These are phyloP conservation scores for Termitomyces sp. DNA, from an alignment of 768 basidiomycete genomes.

Conservation along the genomic window DNA sequence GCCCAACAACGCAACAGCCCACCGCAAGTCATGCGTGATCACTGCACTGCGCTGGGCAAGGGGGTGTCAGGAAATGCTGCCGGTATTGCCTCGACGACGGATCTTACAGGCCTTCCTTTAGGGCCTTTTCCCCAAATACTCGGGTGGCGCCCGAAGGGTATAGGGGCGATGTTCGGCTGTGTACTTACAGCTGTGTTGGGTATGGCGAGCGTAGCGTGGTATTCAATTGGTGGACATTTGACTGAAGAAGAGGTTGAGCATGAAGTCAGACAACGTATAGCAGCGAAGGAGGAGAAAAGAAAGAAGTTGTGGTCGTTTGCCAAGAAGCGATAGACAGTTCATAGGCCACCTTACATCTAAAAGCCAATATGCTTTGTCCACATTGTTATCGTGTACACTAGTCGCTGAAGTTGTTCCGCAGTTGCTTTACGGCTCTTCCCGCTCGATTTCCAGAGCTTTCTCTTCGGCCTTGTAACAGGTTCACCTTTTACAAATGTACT, in stretches of 20 bases:
- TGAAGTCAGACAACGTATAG: conserved; percentile 53
- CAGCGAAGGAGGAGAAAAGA: conserved; percentile 44
- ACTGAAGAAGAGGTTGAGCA: conserved; percentile 80
- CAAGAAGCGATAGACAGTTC: neutral
- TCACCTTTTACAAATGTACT: too few relatives aligned
- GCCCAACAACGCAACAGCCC: conserved; percentile 51
- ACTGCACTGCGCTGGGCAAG: conserved; percentile 60
- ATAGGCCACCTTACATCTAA: neutral
- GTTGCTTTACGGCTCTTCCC: neutral
- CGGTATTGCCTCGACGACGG: conserved; percentile 62
- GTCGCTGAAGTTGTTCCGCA: neutral
- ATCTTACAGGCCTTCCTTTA: conserved; percentile 56
- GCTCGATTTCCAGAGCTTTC: neutral
- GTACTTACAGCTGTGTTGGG: conserved; percentile 82
- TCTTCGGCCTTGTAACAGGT: too few relatives aligned
- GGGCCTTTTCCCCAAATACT: conserved; percentile 71
- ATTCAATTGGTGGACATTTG: conserved; percentile 66
- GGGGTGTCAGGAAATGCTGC: conserved; percentile 82
- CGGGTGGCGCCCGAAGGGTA: conserved; percentile 71
- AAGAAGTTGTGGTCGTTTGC: conserved; percentile 8
- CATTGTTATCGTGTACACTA: neutral
- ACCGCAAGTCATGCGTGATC: conserved; percentile 59
- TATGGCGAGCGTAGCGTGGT: conserved; percentile 82
- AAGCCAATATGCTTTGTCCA: neutral
- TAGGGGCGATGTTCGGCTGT: conserved; percentile 71